Conservation (phyloP, 106 monocot genomes). For the Dioscorea zingiberensis region DNA sequence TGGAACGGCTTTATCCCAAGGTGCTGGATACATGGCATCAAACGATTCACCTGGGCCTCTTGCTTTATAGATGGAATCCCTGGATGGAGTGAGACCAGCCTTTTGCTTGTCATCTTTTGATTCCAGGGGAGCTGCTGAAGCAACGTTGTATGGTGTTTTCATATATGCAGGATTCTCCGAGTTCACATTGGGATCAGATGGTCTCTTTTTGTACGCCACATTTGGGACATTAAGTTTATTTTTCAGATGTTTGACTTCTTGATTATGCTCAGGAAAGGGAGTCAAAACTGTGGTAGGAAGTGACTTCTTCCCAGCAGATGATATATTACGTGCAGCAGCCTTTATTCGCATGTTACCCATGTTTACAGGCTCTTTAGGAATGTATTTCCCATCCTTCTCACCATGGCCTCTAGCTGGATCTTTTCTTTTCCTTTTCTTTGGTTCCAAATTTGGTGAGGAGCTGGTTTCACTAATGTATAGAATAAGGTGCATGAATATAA, state of each 20-base stretch:
- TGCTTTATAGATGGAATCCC: slow-evolving; percentile 31
- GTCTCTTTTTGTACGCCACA: slow-evolving; percentile 29
- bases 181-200: slow-evolving; percentile 23
- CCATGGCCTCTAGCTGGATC: slow-evolving; percentile 35
- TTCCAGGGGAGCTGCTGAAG: slow-evolving; percentile 24
- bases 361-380: slow-evolving; percentile 23
- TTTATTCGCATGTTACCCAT: slow-evolving; percentile 42
- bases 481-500: neutral
- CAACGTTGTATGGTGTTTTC: slow-evolving; percentile 39
- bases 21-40: slow-evolving; percentile 28
- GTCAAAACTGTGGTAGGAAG: slow-evolving; percentile 19
- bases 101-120: slow-evolving; percentile 45
- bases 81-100: slow-evolving; percentile 16
- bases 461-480: slow-evolving; percentile 50
- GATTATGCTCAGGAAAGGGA: slow-evolving; percentile 33
- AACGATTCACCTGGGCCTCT: slow-evolving; percentile 28
- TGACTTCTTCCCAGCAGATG: slow-evolving; percentile 40
- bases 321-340: slow-evolving; percentile 57
- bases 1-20: slow-evolving; percentile 37
- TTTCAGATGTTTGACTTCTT: slow-evolving; percentile 55
- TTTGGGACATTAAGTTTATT: slow-evolving; percentile 27
- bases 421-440: slow-evolving; percentile 88
- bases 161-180: slow-evolving; percentile 25
- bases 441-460: slow-evolving; percentile 40
- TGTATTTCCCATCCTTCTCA: slow-evolving; percentile 22